These are phyloP conservation scores for Aspergillus bridgeri DNA, from an alignment of 495 filamentous ascomycete genomes.

Conservation along the genomic window DNA sequence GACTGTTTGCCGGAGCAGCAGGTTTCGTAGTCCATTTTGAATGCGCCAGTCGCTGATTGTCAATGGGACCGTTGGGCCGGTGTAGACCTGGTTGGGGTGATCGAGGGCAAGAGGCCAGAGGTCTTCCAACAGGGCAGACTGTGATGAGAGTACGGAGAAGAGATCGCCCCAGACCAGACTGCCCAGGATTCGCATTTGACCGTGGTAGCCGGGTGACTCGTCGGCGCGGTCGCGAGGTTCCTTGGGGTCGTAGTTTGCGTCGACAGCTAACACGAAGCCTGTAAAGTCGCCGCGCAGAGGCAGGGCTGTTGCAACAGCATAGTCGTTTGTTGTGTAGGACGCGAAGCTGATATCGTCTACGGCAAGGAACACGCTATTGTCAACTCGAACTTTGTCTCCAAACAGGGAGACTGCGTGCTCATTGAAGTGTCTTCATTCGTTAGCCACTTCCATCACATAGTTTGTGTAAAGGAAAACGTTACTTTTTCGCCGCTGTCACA, in stretches of 20 bases:
- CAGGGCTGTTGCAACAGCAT: constrained; percentile 9
- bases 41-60: constrained; percentile 19
- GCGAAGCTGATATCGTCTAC: constrained; percentile 23
- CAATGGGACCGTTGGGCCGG: constrained; percentile 24
- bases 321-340: constrained; percentile 21
- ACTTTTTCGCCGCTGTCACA: constrained; percentile 29
- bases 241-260: constrained; percentile 17
- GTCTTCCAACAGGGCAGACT: constrained; percentile 16
- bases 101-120: constrained; percentile 29
- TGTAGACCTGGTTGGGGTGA: constrained; percentile 34
- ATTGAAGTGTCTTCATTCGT: constrained; percentile 21
- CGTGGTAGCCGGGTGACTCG: constrained; percentile 22
- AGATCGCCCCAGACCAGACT: constrained; percentile 36
- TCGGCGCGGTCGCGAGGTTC: constrained; percentile 15
- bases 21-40: constrained; percentile 18
- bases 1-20: constrained; percentile 9
- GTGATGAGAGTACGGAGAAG: constrained; percentile 16
- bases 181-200: constrained; percentile 31
- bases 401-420: neutral
- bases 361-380: constrained; percentile 15
- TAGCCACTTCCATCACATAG: neutral
- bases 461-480: neutral
- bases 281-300: constrained; percentile 17
- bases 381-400: neutral
- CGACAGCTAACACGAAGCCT: constrained; percentile 29